Evolutionary conservation across 345 rosid species (phyloP).

Genomic region (Lepidium aucheri): DNA sequence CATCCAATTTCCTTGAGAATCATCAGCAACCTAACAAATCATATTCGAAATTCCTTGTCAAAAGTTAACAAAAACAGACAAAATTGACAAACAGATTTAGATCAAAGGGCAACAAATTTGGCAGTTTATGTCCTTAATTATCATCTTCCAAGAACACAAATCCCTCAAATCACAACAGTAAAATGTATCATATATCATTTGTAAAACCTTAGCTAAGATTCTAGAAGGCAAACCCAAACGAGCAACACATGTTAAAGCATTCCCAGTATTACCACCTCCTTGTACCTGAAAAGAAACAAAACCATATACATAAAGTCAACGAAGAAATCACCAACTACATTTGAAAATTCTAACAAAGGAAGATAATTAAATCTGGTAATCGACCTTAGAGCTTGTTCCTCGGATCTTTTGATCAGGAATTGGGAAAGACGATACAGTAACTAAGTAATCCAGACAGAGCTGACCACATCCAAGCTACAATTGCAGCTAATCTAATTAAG

Average conservation of each 20-base stretch:
- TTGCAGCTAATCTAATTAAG: background rate
- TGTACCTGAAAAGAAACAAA: constrained; percentile 59
- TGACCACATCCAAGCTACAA: constrained; percentile 69
- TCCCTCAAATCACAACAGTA: background rate
- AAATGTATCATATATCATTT: background rate
- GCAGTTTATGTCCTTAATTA: background rate
- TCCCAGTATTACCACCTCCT: constrained; percentile 75
- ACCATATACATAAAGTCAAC: background rate
- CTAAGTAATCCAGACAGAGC: constrained; percentile 61
- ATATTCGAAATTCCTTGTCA: background rate
- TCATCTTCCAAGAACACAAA: background rate
- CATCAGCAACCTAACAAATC: constrained; percentile 44
- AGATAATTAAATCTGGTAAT: background rate
- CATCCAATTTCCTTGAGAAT: constrained; percentile 47
- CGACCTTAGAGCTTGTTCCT: constrained; percentile 57
- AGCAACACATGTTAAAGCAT: constrained; percentile 50
- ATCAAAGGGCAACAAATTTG: background rate
- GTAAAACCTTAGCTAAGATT: constrained; percentile 48
- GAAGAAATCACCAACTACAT: background rate
- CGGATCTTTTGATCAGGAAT: constrained; percentile 79
- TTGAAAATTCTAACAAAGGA: background rate
- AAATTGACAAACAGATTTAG: background rate
- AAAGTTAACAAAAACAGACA: no score
- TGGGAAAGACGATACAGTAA: constrained; percentile 65
- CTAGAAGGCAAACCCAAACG: constrained; percentile 52